Evolutionary conservation across 1,139 yeast genomes (phyloP), one percentile per base, ranked within the genome.

Genomic region (Candida buenavistaensis): DNA sequence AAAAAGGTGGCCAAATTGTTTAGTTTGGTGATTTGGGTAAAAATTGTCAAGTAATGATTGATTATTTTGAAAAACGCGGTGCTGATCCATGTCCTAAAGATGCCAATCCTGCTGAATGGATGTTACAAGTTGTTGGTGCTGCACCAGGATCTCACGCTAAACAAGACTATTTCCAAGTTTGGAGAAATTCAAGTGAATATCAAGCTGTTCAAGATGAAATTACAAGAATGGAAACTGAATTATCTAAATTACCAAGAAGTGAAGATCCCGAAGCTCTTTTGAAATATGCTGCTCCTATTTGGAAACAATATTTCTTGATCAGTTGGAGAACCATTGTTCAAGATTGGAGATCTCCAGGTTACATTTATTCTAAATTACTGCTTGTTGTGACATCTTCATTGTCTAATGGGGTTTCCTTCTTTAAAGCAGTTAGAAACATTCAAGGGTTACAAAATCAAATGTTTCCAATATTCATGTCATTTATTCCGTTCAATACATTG

Each of bases 21-120:
- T 80, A 80, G 54, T 78, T 78, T 52, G 84, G 84, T 42, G 82
- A 78, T 43, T 76, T 79, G 50, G 85, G 84, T 42, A 54, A 60
- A 38, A 67, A 68, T 47, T 77, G 83, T 38, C 35, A 50, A 8
- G 63, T 75, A 5, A 56, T 80, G 51, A 58, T 75, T 36, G 50
- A 59, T 28, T 80, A 80, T 50, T 80, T 80, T 44, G 83, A 78
- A 52, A 66, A 68, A 45, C 63, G 78, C 40, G 81, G 82, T 9
- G 62, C 64, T 26, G 51, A 51, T 25, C 48, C 64, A 40, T 78
- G 82, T 59, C 64, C 67, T n/a, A 43, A 45, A 36, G 46, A 54
- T 44, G 57, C 81, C 56, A 58, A 77, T 42, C 79, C 79, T 3
- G 79, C 81, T 8, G 82, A 76, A 52, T 76, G 77, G 59, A 73